phyloP scores from a whole-genome alignment of 805 yeast genomes.

The Novakomyces olei region DNA sequence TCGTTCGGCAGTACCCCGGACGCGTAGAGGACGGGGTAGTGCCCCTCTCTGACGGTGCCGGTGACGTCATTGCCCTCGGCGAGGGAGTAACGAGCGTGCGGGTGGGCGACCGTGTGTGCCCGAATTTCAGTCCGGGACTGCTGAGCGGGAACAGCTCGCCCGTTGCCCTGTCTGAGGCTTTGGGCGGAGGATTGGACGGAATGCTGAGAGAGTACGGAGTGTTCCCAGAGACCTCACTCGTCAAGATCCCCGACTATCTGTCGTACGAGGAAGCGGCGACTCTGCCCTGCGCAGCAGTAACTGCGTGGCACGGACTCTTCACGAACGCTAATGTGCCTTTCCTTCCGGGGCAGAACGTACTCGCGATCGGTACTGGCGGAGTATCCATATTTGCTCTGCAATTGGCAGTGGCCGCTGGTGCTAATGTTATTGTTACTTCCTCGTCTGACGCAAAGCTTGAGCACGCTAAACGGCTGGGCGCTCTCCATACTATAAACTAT shows the following conservation, averaged over 20 bases:
- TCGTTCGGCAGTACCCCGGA: conserved; percentile 9
- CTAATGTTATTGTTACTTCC: conserved; percentile 10
- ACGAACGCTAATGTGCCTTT: conserved; percentile 5
- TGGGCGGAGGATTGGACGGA: conserved; percentile 2
- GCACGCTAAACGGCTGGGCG: conserved; percentile 8
- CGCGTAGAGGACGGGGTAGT: conserved; percentile 5
- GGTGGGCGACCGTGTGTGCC: neutral
- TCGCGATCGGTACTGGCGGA: conserved; percentile 31
- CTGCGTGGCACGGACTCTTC: conserved; percentile 10
- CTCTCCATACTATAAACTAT: conserved; percentile 9
- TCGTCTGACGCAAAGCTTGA: conserved; percentile 8
- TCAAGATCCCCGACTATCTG: conserved; percentile 5
- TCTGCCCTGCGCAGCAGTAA: conserved; percentile 10
- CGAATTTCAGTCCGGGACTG: neutral
- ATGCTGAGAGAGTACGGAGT: conserved; percentile 6
- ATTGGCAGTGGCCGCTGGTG: conserved; percentile 14
- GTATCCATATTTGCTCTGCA: conserved; percentile 26
- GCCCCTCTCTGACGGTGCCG: conserved; percentile 10
- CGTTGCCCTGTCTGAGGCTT: neutral
- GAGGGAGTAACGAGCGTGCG: neutral
- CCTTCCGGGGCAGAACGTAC: conserved; percentile 5
- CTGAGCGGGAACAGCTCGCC: neutral
- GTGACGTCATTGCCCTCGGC: conserved; percentile 7
- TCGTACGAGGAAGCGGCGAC: conserved; percentile 9
- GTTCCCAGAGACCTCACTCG: conserved; percentile 6